Base-by-base conservation (phyloP, 75 land plant species). In the Gnetum montanum region DNA sequence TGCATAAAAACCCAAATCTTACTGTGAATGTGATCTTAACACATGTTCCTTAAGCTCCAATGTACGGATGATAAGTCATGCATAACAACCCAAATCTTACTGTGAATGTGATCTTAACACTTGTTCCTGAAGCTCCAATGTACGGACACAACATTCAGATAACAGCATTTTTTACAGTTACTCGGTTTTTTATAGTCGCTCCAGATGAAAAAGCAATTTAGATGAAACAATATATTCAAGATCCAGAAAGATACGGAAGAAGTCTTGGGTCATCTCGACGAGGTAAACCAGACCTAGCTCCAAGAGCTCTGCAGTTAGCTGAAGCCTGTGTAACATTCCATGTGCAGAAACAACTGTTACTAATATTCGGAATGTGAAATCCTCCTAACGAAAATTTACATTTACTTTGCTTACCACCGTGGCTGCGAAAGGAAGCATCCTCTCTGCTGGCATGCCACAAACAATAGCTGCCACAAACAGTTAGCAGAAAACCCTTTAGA, bases 371-470 rank as follows among this genome's bases (percentile, higher is more conserved):
- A 61, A 16, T 25, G 25, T 34, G n/a, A 26, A 49, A 7, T 5
- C 26, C 15, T 57, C 23, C 2, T 16, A 6, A 0, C 20, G 41
- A 56, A 1, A 0, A 1, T 22, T 34, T 23, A 11, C 13, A 27
- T 38, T 44, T 20, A 16, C 35, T 40, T 18, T 0, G 52, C 73
- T 47, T 79, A 89, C 95, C 79, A 89, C 95, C 66, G 65, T 51
- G 36, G 90, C 73, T 35, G 83, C 90, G 67, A 89, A 82, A 29
- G 90, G 83, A 43, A 89, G 62, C 90, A 89, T 85, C 31, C 67
- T 85, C 51, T 85, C 90, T 8, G 90, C 65, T 6, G 75, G 31
- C 80, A 89, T 71, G 44, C 63, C 46, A 3, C 78, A 81, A 55
- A 79, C 80, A 13, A 87, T n/a, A 35, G 71, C 92, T 87, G 56